Conservation (phyloP, 148 eudicot species). For the Chenopodium album region DNA sequence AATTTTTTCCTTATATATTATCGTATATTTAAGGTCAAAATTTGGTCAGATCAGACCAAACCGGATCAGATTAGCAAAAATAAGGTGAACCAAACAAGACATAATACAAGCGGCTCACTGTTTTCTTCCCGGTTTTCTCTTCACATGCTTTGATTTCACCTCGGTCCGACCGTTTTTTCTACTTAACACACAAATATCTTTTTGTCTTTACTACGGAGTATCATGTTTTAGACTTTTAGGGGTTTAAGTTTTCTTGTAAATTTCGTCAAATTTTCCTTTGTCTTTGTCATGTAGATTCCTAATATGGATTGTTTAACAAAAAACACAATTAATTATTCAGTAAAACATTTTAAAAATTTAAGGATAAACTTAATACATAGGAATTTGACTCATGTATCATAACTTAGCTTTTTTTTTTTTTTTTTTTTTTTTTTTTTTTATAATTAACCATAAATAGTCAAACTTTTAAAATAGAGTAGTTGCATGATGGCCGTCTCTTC, state of each 20-base stretch:
- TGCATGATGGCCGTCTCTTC: constrained; percentile 1
- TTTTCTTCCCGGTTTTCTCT: background rate
- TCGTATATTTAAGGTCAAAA: no score
- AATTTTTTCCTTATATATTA: no score
- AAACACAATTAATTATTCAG: background rate
- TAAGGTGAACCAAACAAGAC: no score
- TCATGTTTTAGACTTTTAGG: background rate
- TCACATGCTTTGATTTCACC: constrained; percentile 12
- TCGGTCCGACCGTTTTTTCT: background rate
- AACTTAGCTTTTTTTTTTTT: background rate
- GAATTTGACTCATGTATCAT: constrained; percentile 12
- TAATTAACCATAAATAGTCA: background rate
- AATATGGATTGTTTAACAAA: constrained; percentile 20
- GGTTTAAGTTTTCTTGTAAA: background rate
- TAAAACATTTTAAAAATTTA: background rate
- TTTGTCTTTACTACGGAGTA: background rate
- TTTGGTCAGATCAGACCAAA: no score
- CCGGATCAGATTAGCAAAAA: no score
- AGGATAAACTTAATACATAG: background rate
- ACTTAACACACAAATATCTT: background rate
- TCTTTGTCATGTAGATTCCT: constrained; percentile 9
- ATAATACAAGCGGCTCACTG: background rate
- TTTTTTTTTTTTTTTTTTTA: background rate
- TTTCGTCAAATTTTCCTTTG: constrained; percentile 4
- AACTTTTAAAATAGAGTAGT: background rate